These are phyloP conservation scores for Diospyros kaki DNA, from an alignment of 148 eudicot species.

Conservation along the genomic window DNA sequence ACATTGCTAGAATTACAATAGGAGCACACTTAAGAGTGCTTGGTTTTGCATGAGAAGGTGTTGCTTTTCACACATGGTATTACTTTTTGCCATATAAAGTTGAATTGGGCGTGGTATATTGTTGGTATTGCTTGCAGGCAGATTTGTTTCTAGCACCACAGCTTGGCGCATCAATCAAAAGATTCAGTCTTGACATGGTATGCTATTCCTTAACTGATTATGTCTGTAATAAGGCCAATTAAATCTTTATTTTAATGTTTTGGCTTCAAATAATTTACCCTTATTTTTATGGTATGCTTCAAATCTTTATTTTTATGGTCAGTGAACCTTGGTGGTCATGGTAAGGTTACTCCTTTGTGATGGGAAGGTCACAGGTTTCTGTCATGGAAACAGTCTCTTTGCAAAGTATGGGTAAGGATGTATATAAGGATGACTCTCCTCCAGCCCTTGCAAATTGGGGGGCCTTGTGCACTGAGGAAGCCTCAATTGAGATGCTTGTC, in stretches of 20 bases:
- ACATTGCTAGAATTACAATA: not conserved
- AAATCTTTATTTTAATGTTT: not conserved
- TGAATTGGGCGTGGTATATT: not conserved
- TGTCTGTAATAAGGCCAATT: not conserved
- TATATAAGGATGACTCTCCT: no score
- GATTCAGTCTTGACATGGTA: slow-evolving; percentile 78
- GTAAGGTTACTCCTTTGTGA: no score
- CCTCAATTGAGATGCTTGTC: not conserved
- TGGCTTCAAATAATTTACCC: not conserved
- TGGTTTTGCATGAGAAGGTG: not conserved
- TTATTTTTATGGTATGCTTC: no score
- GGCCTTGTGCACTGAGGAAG: no score
- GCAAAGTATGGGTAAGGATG: no score
- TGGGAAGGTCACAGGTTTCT: no score
- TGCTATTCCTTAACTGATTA: not conserved
- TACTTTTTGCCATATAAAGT: not conserved
- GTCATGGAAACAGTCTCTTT: no score
- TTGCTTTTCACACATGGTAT: not conserved
- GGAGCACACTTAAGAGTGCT: not conserved
- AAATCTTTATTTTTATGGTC: no score
- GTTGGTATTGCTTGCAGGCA: slow-evolving; percentile 46
- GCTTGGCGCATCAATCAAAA: slow-evolving; percentile 45
- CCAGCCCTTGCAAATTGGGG: no score
- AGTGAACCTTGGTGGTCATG: no score
- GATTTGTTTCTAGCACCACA: slow-evolving; percentile 87